Percentiles rank a stretch among this genome's conserved stretches.
These are phyloP conservation scores for Sechiopsis laciniata DNA, from an alignment of 306 rosid species.

Conservation along the genomic window DNA sequence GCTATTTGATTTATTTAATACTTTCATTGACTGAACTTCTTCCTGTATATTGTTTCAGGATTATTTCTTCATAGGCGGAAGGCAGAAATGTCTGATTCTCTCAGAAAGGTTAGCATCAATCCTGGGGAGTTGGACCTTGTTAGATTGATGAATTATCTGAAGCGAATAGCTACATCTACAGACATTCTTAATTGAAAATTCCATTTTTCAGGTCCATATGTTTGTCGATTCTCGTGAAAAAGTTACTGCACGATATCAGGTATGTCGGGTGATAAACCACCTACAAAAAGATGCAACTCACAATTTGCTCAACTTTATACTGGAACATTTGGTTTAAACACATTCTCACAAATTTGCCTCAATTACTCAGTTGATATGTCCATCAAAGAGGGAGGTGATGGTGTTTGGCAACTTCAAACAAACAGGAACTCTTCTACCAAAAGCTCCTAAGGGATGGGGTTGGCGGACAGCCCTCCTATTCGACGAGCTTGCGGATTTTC, in stretches of 20 bases:
- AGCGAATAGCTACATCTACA: not conserved
- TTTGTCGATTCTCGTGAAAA: constrained; percentile 70
- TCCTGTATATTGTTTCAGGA: constrained; percentile 46
- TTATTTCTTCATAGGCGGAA: constrained; percentile 88
- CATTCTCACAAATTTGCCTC: constrained; percentile 1
- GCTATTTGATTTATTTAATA: not conserved
- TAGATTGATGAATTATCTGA: not conserved
- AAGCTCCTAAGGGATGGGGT: constrained; percentile 99
- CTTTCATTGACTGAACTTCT: constrained; percentile 19
- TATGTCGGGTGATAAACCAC: constrained; percentile 23
- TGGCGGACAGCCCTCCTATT: constrained; percentile 92
- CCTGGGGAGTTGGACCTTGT: not conserved
- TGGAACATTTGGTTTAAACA: constrained; percentile 19
- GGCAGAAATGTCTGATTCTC: constrained; percentile 54
- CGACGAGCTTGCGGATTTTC: constrained; percentile 83
- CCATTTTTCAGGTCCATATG: constrained; percentile 65
- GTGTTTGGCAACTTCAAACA: constrained; percentile 86
- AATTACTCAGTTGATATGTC: constrained; percentile 60
- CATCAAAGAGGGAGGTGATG: constrained; percentile 90
- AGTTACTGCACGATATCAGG: constrained; percentile 97
- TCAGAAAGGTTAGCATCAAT: constrained; percentile 51
- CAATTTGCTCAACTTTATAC: not conserved
- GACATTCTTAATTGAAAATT: not conserved
- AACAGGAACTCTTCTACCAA: constrained; percentile 90
- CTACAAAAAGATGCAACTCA: not conserved